These are phyloP conservation scores for Sugiyamaella castrensis DNA, from an alignment of 1,139 yeast genomes.

Conservation along the genomic window DNA sequence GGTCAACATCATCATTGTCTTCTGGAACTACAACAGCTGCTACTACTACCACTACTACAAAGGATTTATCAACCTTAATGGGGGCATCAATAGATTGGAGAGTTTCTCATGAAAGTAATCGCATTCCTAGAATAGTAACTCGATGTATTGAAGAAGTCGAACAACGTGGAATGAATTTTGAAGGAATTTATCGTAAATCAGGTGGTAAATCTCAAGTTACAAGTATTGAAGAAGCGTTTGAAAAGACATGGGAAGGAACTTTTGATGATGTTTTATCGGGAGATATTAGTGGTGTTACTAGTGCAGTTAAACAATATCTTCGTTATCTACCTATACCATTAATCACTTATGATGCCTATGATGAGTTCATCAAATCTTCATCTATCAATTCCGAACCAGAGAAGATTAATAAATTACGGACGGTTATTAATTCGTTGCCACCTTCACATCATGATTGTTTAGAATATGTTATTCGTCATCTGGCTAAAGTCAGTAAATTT, in stretches of 20 bases:
- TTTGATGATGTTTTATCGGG: constrained; percentile 49
- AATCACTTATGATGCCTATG: constrained; percentile 67
- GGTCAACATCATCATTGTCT: constrained; percentile 2
- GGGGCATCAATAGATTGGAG: constrained; percentile 31
- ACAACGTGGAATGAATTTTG: constrained; percentile 62
- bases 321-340: constrained; percentile 84
- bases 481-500: constrained; percentile 38
- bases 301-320: constrained; percentile 81
- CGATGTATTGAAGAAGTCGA: constrained; percentile 81
- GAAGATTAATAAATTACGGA: constrained; percentile 36
- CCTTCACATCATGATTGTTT: constrained; percentile 62
- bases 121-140: constrained; percentile 67
- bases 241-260: constrained; percentile 27
- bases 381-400: constrained; percentile 34
- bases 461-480: constrained; percentile 57
- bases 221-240: constrained; percentile 45
- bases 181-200: constrained; percentile 88
- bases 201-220: constrained; percentile 82
- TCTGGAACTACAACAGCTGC: constrained; percentile 5
- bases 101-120: constrained; percentile 54
- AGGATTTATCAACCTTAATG: constrained; percentile 22
- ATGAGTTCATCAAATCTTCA: constrained; percentile 52
- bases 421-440: constrained; percentile 52
- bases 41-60: neutral
- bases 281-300: constrained; percentile 84